phyloP scores from a whole-genome alignment of 345 rosid species.

The Excoecaria cochinchinensis region DNA sequence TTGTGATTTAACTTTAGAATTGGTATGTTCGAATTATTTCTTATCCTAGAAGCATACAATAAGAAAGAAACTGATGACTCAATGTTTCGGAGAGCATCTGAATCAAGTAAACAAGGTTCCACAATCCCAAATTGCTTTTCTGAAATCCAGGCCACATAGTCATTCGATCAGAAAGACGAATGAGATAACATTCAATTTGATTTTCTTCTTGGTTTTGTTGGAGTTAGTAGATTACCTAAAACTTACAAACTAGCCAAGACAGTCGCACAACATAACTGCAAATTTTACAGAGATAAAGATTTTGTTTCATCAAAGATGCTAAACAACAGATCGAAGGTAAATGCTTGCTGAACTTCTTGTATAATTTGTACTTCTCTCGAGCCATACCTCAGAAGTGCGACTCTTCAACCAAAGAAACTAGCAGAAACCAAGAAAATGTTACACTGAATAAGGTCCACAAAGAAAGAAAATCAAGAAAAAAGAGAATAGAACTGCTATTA shows the following conservation, averaged over 20 bases:
- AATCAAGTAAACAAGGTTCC: too few species aligned
- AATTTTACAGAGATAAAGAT: background rate
- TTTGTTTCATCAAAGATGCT: background rate
- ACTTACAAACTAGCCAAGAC: background rate
- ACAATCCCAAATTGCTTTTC: too few species aligned
- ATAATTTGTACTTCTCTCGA: constrained; percentile 97
- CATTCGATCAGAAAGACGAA: too few species aligned
- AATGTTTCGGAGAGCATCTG: too few species aligned
- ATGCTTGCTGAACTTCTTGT: constrained; percentile 88
- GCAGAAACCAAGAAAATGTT: constrained; percentile 20
- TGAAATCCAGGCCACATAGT: too few species aligned
- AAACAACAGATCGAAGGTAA: constrained; percentile 16
- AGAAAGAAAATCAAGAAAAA: constrained; percentile 12
- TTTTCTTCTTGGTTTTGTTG: background rate
- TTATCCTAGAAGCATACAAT: too few species aligned
- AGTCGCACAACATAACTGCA: background rate
- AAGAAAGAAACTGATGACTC: too few species aligned
- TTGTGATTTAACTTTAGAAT: too few species aligned
- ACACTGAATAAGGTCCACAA: constrained; percentile 14
- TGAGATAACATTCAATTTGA: too few species aligned
- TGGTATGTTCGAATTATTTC: too few species aligned
- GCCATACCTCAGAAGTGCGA: constrained; percentile 96
- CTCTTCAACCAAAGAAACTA: constrained; percentile 99
- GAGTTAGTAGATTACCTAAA: background rate
- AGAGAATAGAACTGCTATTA: constrained; percentile 7